Percentiles rank a stretch among this genome's conserved stretches.
phyloP scores from a whole-genome alignment of 371 early-diverging fungal species.

The Blakeslea trispora region DNA sequence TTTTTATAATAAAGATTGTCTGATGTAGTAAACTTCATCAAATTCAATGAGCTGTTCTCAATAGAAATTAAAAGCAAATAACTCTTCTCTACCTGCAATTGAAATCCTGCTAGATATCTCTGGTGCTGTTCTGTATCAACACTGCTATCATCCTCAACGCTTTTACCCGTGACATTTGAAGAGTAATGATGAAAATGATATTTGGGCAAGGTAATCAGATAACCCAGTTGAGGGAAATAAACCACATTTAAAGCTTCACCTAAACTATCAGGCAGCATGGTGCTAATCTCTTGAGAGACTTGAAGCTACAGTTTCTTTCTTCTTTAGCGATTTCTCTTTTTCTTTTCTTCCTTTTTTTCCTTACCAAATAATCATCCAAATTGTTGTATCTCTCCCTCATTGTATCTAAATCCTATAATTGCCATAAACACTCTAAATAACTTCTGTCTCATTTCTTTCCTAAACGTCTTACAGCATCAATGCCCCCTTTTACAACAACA shows the following conservation, averaged over 20 bases:
- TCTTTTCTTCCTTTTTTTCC: too few species aligned
- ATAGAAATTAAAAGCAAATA: neutral
- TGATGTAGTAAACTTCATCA: constrained; percentile 65
- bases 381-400: constrained; percentile 61
- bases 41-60: neutral
- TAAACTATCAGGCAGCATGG: constrained; percentile 50
- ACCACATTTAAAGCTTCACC: constrained; percentile 67
- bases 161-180: constrained; percentile 44
- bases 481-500: constrained; percentile 58
- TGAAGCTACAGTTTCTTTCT: constrained; percentile 37
- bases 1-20: constrained; percentile 76
- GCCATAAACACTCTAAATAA: neutral
- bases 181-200: constrained; percentile 32
- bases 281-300: constrained; percentile 62
- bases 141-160: neutral
- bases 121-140: constrained; percentile 9
- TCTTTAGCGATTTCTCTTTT: too few species aligned
- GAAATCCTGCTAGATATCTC: constrained; percentile 15
- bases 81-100: constrained; percentile 22
- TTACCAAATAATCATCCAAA: constrained; percentile 56
- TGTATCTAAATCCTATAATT: constrained; percentile 57
- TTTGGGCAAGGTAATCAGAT: constrained; percentile 69
- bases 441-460: neutral
- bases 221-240: constrained; percentile 86
- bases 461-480: constrained; percentile 52